Evolutionary conservation across 768 basidiomycete species (phyloP).

Genomic region (Boletus bicolor): DNA sequence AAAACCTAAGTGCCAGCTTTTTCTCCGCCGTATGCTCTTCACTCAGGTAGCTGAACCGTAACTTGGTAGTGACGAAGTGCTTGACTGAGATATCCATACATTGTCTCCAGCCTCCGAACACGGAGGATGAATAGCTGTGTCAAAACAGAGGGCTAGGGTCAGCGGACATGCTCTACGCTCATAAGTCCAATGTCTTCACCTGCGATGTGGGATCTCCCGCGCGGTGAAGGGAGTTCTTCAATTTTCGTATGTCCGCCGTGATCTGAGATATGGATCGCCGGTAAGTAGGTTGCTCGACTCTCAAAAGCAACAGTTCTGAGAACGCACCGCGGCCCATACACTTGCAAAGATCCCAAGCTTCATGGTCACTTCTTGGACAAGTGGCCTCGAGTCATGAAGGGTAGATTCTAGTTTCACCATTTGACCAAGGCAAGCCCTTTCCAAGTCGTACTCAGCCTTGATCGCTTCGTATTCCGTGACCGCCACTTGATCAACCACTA

Average conservation of each 20-base stretch:
- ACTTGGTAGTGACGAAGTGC: conserved; percentile 24
- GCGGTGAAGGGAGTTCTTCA: conserved; percentile 9
- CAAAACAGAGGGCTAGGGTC: neutral
- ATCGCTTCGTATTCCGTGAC: neutral
- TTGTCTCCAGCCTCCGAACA: conserved; percentile 11
- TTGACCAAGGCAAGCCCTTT: conserved; percentile 13
- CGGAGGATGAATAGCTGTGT: conserved; percentile 16
- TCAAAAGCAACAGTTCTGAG: too few species aligned
- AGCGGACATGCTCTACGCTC: neutral
- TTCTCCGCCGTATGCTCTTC: neutral
- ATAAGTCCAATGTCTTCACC: neutral
- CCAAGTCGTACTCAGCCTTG: conserved; percentile 13
- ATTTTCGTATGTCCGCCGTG: conserved; percentile 15
- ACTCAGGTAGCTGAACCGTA: conserved; percentile 13
- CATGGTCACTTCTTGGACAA: conserved; percentile 17
- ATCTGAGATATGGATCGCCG: conserved; percentile 6
- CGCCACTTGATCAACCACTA: conserved; percentile 6
- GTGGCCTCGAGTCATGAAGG: conserved; percentile 10
- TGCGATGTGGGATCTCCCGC: conserved; percentile 11
- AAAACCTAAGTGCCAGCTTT: neutral
- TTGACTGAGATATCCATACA: conserved; percentile 21
- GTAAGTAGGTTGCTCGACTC: neutral
- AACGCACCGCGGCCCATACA: conserved; percentile 21
- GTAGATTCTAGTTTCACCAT: conserved; percentile 15
- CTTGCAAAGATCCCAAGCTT: conserved; percentile 19